A percentile compares a stretch with the other conserved stretches of the same genome.
Evolutionary conservation across 169 alveolate genomes (phyloP).

Genomic region (Plasmodium fragile): DNA sequence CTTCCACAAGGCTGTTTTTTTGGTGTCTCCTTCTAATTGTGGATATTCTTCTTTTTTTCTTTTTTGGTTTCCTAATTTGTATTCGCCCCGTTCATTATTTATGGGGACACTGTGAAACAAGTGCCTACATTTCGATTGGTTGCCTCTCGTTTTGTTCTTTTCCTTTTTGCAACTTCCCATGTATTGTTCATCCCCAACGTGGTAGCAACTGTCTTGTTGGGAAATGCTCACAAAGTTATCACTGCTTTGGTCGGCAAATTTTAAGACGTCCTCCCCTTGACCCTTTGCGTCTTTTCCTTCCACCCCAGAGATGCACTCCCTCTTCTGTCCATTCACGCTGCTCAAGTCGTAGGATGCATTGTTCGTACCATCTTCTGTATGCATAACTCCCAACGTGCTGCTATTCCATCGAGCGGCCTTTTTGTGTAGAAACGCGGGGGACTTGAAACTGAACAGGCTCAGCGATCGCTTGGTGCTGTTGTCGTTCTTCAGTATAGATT

Average conservation of each 20-base stretch:
- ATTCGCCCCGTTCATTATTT: not conserved
- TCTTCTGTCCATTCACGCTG: not conserved
- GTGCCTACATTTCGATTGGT: not conserved
- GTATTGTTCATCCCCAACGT: not conserved
- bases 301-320: not conserved
- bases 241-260: not conserved
- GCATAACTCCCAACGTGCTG: constrained; percentile 3
- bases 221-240: not conserved
- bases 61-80: not conserved
- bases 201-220: not conserved
- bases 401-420: not conserved
- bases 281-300: not conserved
- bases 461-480: constrained; percentile 4
- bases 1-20: constrained; percentile 36
- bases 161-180: not conserved
- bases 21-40: not conserved
- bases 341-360: not conserved
- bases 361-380: not conserved
- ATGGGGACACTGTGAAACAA: not conserved
- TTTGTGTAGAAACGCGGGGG: not conserved
- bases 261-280: not conserved
- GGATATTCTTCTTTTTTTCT: not conserved
- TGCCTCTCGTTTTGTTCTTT: not conserved
- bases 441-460: constrained; percentile 19
- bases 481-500: not conserved